Evolutionary conservation across 2,329 filamentous ascomycete genomes (phyloP), one percentile per base, ranked within the genome.

Genomic region (Dothiorella sarmentorum): DNA sequence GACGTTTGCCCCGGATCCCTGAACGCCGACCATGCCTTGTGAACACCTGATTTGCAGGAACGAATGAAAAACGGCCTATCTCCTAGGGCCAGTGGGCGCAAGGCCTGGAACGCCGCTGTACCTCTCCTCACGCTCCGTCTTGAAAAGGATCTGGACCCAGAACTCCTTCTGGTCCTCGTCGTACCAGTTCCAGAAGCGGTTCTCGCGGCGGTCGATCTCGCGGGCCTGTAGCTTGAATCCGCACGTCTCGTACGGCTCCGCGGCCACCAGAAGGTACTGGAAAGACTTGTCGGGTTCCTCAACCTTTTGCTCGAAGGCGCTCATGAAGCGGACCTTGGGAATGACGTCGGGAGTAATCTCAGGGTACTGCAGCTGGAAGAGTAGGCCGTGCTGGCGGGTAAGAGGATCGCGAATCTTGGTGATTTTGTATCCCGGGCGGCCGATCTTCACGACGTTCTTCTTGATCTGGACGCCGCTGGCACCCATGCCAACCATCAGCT

Each of bases 221-320:
- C 91, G 82, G 4, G 92, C 90, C 73, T 96, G 94, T 58, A 99
- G 80, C 81, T 99, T 99, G 75, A 99, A 97, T 4, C 85, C 90
- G 73, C 93, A 95, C 2, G 91, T 97, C 84, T 99, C 93, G 77
- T 99, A 99, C 10, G 94, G 94, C 78, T 99, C 94, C 10, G 93
- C 94, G 0, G 94, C 93, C 10, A 99, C 89, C 53, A 97, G 81
- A 65, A 99, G 80, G 72, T 97, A 99, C 81, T 99, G 94, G 71
- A 88, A 97, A 66, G 86, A 87, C 77, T 94, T 91, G 74, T 99
- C 93, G 10, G 91, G 90, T 61, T 97, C 91, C 75, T 99, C 94
- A 56, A 97, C 81, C 74, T 89, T 91, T 82, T 99, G 94, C 75
- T 96, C 91, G 72, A 91, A 99, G 13, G 94, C 93, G 72, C 91